Evolutionary conservation across 169 alveolate species (phyloP).

Genomic region (Plasmodium adleri): DNA sequence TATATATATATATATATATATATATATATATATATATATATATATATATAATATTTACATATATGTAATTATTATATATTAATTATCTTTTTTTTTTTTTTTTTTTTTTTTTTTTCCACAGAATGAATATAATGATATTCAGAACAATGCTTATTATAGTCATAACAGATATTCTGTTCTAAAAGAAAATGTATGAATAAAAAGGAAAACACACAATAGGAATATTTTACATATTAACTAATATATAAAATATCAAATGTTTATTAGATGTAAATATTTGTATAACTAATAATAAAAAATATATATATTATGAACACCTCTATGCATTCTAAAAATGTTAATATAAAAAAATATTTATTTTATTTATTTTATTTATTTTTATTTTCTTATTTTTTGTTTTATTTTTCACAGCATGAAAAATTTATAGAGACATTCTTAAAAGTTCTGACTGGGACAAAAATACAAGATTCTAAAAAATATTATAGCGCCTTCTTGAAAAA

Average conservation of each 20-base stretch:
- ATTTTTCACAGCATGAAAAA: constrained; percentile 52
- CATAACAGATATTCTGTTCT: constrained; percentile 34
- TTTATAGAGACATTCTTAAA: constrained; percentile 69
- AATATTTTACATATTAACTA: background rate
- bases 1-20: background rate
- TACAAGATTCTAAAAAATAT: constrained; percentile 66
- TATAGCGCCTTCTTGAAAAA: constrained; percentile 58
- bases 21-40: background rate
- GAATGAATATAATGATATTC: constrained; percentile 58
- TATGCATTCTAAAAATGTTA: background rate
- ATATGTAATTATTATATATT: too few relatives aligned
- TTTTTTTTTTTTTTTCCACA: constrained; percentile 10
- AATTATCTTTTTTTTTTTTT: background rate
- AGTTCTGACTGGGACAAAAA: constrained; percentile 45
- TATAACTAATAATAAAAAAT: too few relatives aligned
- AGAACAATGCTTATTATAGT: constrained; percentile 36
- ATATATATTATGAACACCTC: too few relatives aligned
- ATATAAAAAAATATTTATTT: background rate
- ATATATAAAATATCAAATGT: background rate
- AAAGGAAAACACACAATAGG: too few relatives aligned
- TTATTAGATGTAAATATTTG: background rate
- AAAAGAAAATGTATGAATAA: constrained; percentile 53
- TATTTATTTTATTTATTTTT: too few relatives aligned
- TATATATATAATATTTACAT: background rate
- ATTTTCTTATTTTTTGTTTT: constrained; percentile 11